Evolutionary conservation across 2,329 filamentous ascomycete genomes (phyloP).

Genomic region (Stachybotrys elegans): DNA sequence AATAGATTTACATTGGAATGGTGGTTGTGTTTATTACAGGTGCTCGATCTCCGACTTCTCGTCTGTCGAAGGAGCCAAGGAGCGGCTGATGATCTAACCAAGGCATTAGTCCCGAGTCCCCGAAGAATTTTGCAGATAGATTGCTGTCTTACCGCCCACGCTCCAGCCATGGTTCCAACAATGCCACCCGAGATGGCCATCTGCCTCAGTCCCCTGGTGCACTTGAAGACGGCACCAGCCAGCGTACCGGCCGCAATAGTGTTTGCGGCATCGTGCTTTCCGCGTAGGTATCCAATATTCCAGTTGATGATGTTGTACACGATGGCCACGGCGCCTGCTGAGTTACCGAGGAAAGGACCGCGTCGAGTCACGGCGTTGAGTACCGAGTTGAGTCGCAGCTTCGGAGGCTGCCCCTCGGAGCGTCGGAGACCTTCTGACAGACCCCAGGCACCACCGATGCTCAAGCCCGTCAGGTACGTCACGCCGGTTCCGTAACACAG

Average conservation of each 20-base stretch:
- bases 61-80: no score
- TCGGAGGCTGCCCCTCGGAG: constrained; percentile 73
- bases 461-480: constrained; percentile 84
- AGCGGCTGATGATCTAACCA: constrained; percentile 17
- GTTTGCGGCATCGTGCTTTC: constrained; percentile 87
- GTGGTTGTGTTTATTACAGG: no score
- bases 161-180: constrained; percentile 77
- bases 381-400: constrained; percentile 88
- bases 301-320: constrained; percentile 94
- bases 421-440: constrained; percentile 82
- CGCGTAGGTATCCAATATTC: constrained; percentile 69
- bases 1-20: no score
- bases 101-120: no score
- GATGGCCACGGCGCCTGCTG: constrained; percentile 90
- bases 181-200: constrained; percentile 95
- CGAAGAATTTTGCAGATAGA: constrained; percentile 12
- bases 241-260: constrained; percentile 79
- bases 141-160: constrained; percentile 92
- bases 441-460: constrained; percentile 86
- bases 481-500: constrained; percentile 96
- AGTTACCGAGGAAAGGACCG: constrained; percentile 94
- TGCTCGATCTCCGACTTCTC: no score
- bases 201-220: constrained; percentile 79
- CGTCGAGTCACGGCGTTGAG: constrained; percentile 90
- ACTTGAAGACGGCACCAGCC: constrained; percentile 95